Conservation (phyloP, 495 filamentous ascomycete genomes). For the Bathelium albidoporum region DNA sequence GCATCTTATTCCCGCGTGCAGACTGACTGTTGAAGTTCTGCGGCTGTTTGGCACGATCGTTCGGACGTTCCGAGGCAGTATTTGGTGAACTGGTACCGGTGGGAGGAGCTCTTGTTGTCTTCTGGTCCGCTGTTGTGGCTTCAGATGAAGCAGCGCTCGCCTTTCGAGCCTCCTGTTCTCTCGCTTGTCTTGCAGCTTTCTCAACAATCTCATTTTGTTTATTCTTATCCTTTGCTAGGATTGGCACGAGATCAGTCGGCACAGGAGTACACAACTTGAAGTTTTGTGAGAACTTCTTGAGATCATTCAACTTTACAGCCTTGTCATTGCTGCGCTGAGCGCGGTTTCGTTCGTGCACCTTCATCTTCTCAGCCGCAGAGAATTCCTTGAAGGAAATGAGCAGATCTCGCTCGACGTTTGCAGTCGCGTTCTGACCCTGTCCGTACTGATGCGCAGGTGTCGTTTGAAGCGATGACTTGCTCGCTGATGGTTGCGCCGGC, state of each 20-base stretch:
- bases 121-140: slow-evolving; percentile 4
- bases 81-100: slow-evolving; percentile 16
- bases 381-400: slow-evolving; percentile 74
- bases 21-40: background rate
- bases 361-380: slow-evolving; percentile 63
- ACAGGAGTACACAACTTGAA: slow-evolving; percentile 92
- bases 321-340: slow-evolving; percentile 60
- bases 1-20: slow-evolving; percentile 3
- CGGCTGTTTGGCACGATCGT: slow-evolving; percentile 9
- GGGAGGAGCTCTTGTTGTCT: background rate
- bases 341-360: slow-evolving; percentile 40
- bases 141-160: slow-evolving; percentile 31
- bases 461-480: slow-evolving; percentile 1
- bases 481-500: background rate
- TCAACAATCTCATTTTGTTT: slow-evolving; percentile 91
- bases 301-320: slow-evolving; percentile 78
- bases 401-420: slow-evolving; percentile 69
- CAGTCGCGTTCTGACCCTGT: slow-evolving; percentile 48
- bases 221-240: slow-evolving; percentile 84
- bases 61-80: slow-evolving; percentile 7
- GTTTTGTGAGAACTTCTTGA: slow-evolving; percentile 86
- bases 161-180: slow-evolving; percentile 25
- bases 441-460: background rate
- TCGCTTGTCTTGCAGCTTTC: slow-evolving; percentile 44
- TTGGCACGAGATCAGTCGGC: slow-evolving; percentile 81